These are phyloP conservation scores for Wickerhamiella domercqiae DNA, from an alignment of 805 yeast species.

Conservation along the genomic window DNA sequence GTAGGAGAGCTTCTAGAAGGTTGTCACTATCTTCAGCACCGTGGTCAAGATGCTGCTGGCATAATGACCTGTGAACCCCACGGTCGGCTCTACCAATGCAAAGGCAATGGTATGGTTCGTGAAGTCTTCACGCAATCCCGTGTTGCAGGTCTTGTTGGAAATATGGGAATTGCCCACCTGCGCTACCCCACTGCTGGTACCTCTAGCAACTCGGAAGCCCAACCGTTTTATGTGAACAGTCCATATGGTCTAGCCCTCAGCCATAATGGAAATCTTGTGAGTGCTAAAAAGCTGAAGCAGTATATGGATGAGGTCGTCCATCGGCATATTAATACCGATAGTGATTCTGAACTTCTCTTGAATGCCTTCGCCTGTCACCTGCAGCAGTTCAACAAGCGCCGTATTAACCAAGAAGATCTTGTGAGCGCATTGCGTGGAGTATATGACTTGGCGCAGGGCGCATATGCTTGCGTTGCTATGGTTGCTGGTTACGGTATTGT, in stretches of 20 bases:
- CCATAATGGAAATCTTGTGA: slow-evolving; percentile 92
- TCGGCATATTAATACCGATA: slow-evolving; percentile 93
- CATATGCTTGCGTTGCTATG: slow-evolving; percentile 92
- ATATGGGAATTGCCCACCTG: slow-evolving; percentile 88
- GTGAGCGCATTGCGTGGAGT: slow-evolving; percentile 77
- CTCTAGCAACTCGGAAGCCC: slow-evolving; percentile 91
- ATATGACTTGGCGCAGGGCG: slow-evolving; percentile 72
- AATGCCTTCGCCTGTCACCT: slow-evolving; percentile 86
- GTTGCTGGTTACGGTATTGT: slow-evolving; percentile 90
- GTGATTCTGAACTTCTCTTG: slow-evolving; percentile 80
- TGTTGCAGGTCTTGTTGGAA: slow-evolving; percentile 67
- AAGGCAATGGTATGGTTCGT: slow-evolving; percentile 97
- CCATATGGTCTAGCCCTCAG: slow-evolving; percentile 86
- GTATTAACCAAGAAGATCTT: slow-evolving; percentile 83
- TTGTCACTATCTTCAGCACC: slow-evolving; percentile 79
- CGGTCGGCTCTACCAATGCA: slow-evolving; percentile 91
- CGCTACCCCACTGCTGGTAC: slow-evolving; percentile 98
- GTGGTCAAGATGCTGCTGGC: slow-evolving; percentile 99
- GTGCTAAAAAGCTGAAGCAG: slow-evolving; percentile 57
- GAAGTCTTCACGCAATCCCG: slow-evolving; percentile 86
- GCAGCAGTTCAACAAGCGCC: slow-evolving; percentile 78
- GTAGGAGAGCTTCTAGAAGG: slow-evolving; percentile 90
- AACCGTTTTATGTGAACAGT: slow-evolving; percentile 93
- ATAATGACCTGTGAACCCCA: slow-evolving; percentile 88
- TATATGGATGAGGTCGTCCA: slow-evolving; percentile 88